Evolutionary conservation across 2,329 filamentous ascomycete genomes (phyloP).

Genomic region (Hypoxylon sp.): DNA sequence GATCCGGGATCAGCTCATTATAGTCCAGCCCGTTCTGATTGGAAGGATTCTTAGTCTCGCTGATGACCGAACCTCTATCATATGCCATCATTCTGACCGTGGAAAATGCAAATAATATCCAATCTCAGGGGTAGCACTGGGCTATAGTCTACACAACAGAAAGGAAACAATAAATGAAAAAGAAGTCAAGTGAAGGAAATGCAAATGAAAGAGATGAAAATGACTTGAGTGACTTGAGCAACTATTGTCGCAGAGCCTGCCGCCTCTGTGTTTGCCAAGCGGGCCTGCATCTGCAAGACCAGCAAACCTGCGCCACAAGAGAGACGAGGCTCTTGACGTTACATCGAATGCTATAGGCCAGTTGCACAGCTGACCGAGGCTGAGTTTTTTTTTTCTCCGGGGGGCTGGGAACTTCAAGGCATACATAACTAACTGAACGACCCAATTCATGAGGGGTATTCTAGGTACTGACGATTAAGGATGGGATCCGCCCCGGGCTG

Average conservation of each 20-base stretch:
- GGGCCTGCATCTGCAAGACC: constrained; percentile 38
- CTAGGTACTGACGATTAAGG: neutral
- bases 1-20: constrained; percentile 38
- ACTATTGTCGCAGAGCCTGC: constrained; percentile 25
- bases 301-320: constrained; percentile 36
- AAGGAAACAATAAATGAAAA: constrained; percentile 11
- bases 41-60: neutral
- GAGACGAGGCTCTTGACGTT: constrained; percentile 38
- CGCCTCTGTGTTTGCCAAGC: constrained; percentile 30
- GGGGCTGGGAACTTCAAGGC: constrained; percentile 22
- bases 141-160: constrained; percentile 1
- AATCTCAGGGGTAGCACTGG: neutral
- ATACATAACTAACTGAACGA: constrained; percentile 4
- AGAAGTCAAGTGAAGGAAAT: constrained; percentile 1
- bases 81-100: constrained; percentile 17
- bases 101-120: neutral
- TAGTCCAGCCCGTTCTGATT: neutral
- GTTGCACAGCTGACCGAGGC: constrained; percentile 31
- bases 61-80: neutral
- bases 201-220: constrained; percentile 14
- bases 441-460: constrained; percentile 20
- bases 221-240: constrained; percentile 16
- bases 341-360: constrained; percentile 35
- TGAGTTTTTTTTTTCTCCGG: constrained; percentile 21
- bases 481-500: constrained; percentile 4